Base-by-base conservation (phyloP, 1,139 yeast genomes). In the Citeromyces hawaiiensis region DNA sequence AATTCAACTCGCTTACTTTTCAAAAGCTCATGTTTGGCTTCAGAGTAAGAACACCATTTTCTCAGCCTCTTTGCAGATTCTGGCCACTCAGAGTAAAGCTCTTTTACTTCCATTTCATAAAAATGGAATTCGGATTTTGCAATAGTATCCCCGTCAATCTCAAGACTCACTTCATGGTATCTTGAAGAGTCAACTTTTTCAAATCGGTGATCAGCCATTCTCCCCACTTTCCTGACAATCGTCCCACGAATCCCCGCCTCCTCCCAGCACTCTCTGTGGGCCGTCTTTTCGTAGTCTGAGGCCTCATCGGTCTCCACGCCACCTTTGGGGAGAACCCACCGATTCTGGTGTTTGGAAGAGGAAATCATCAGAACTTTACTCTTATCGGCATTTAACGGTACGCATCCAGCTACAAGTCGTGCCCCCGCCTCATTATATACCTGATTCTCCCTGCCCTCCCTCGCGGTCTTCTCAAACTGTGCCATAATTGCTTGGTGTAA, bases 221-320 rank as follows among this genome's bases (percentile, higher is more conserved):
- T 63, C 0, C 91, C 94, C 36, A 88, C 60, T 44, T 66, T 66
- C 37, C 53, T 49, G 2, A 64, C 49, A 11, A 86, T 67, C 14
- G 56, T 61, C 4, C 96, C 95, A 35, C 71, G 71, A 23, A 82
- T 83, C 0, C 98, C 98, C 0, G 95, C 94, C 57, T 91, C 99
- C 58, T 91, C 98, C 98, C 98, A 91, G 0, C 95, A 83, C 56
- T 91, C 98, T 43, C 99, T 64, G 13, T 70, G 64, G 0, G 97
- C 97, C 6, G 85, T 63, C 8, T 60, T 36, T 4, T 47, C 43
- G 42, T 47, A 56, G 35, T 56, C 49, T 35, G 74, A 76, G 2
- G 71, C 64, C 53, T 91, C 98, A 56, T 91, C 98, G 35, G 57
- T 54, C 57, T 91, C 99, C 40, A 88, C 77, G 0, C 99, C 99